phyloP scores from a whole-genome alignment of 108 stramenopile species.

The Nitzschia palea region DNA sequence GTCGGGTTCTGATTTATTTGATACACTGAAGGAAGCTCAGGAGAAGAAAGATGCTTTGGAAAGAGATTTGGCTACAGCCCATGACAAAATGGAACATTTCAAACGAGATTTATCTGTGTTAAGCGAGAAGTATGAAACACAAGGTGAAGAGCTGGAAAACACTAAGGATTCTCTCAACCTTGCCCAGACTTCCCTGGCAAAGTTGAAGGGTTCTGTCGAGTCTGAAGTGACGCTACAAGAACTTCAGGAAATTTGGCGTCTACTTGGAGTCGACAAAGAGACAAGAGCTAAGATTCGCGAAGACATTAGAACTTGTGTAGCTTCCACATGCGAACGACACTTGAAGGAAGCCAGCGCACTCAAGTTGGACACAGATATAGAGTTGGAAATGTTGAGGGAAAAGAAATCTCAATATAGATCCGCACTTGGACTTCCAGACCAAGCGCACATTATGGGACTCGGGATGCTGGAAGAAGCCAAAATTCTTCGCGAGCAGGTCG shows the following conservation, averaged over 20 bases:
- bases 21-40: slow-evolving; percentile 14
- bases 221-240: slow-evolving; percentile 38
- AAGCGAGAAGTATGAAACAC: not conserved
- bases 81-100: slow-evolving; percentile 3
- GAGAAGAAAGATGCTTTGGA: slow-evolving; percentile 5
- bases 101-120: too few relatives aligned
- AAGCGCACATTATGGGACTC: not conserved
- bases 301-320: slow-evolving; percentile 57
- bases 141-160: slow-evolving; percentile 20
- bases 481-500: slow-evolving; percentile 25
- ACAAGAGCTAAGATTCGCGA: slow-evolving; percentile 43
- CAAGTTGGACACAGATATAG: slow-evolving; percentile 34
- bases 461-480: slow-evolving; percentile 39
- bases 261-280: slow-evolving; percentile 49
- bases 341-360: slow-evolving; percentile 47
- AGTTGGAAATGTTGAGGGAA: slow-evolving; percentile 25
- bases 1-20: slow-evolving; percentile 37
- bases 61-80: not conserved
- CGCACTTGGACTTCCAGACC: slow-evolving; percentile 33
- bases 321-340: slow-evolving; percentile 55
- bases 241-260: slow-evolving; percentile 60
- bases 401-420: slow-evolving; percentile 35
- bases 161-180: slow-evolving; percentile 54
- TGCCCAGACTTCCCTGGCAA: slow-evolving; percentile 37
- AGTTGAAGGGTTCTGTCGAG: slow-evolving; percentile 36